These are phyloP conservation scores for Ophiostoma himal-ulmi DNA, from an alignment of 2,329 filamentous ascomycete species.

Conservation along the genomic window DNA sequence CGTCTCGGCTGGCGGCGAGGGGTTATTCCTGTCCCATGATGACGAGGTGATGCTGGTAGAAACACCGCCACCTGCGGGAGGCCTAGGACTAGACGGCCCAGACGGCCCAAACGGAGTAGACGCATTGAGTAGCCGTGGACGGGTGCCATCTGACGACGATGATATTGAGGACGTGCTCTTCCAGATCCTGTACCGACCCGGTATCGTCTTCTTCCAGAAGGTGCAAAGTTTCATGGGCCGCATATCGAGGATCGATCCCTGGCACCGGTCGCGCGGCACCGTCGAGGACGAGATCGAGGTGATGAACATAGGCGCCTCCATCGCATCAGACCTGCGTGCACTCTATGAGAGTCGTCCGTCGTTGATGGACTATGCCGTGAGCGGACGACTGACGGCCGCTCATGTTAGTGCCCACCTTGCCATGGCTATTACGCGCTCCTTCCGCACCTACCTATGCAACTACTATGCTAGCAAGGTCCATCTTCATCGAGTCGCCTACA, in stretches of 20 bases:
- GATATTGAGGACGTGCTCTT: conserved; percentile 48
- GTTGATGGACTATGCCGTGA: conserved; percentile 51
- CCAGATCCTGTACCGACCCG: conserved; percentile 50
- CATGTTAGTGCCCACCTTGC: conserved; percentile 46
- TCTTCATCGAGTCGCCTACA: conserved; percentile 53
- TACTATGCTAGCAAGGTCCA: conserved; percentile 52
- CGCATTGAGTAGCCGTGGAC: not conserved
- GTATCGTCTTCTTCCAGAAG: conserved; percentile 52
- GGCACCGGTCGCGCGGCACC: conserved; percentile 50
- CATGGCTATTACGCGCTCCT: conserved; percentile 46
- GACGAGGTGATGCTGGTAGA: conserved; percentile 43
- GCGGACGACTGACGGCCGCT: conserved; percentile 44
- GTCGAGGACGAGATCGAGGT: conserved; percentile 55
- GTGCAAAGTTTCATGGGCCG: conserved; percentile 53
- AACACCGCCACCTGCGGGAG: conserved; percentile 39
- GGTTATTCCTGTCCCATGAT: conserved; percentile 45
- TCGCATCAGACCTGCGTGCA: conserved; percentile 45
- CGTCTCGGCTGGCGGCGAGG: conserved; percentile 51
- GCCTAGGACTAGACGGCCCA: conserved; percentile 24
- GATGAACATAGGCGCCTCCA: conserved; percentile 48
- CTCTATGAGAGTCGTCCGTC: conserved; percentile 47
- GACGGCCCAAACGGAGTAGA: conserved; percentile 13
- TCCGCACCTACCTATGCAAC: conserved; percentile 51
- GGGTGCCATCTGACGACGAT: conserved; percentile 25
- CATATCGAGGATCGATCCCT: conserved; percentile 51